phyloP scores from a whole-genome alignment of 768 basidiomycete genomes.

The Phylloporus scabripes region DNA sequence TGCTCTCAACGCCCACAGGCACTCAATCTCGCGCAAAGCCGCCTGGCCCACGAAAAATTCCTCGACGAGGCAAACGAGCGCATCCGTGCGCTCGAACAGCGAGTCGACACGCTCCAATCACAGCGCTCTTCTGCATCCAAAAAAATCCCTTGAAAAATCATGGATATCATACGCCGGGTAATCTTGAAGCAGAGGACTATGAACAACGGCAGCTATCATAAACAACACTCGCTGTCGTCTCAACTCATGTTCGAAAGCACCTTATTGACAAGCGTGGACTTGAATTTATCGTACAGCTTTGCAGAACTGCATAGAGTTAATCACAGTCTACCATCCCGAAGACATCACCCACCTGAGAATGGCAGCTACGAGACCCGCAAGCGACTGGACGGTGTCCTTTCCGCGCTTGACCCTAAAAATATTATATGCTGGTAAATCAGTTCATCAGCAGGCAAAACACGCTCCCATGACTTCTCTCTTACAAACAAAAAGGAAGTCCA shows the following conservation, averaged over 20 bases:
- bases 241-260: constrained; percentile 19
- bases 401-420: constrained; percentile 66
- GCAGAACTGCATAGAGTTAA: constrained; percentile 45
- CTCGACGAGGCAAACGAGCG: constrained; percentile 54
- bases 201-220: background rate
- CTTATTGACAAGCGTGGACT: constrained; percentile 53
- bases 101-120: constrained; percentile 42
- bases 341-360: constrained; percentile 55
- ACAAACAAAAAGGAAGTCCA: constrained; percentile 91
- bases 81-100: constrained; percentile 52
- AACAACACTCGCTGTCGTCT: background rate
- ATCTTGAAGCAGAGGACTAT: background rate
- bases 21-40: constrained; percentile 57
- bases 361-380: constrained; percentile 64
- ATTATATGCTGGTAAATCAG: constrained; percentile 57
- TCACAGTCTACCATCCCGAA: background rate
- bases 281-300: constrained; percentile 73
- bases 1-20: constrained; percentile 39
- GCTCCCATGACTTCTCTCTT: constrained; percentile 27
- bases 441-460: constrained; percentile 6
- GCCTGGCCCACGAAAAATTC: constrained; percentile 66
- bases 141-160: constrained; percentile 16
- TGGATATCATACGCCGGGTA: constrained; percentile 11
- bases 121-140: constrained; percentile 6
- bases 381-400: constrained; percentile 54